A percentile compares a stretch with the other conserved stretches of the same genome.
Evolutionary conservation across 106 monocot species (phyloP).

Genomic region (Narthecium ossifragum): DNA sequence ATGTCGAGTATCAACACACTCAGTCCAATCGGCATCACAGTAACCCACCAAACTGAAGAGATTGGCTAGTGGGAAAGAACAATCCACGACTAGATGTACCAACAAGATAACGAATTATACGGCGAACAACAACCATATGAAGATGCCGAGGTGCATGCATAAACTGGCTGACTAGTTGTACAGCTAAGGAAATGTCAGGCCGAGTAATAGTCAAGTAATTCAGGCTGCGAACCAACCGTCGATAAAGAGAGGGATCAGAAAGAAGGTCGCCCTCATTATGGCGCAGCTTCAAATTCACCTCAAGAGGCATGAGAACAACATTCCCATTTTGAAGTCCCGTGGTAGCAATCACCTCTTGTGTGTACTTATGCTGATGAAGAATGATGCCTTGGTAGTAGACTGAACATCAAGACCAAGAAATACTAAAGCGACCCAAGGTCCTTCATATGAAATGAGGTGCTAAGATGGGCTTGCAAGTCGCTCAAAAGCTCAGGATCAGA

Average conservation of each 20-base stretch:
- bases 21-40: too few species aligned
- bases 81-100: too few species aligned
- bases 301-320: background rate
- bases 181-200: too few species aligned
- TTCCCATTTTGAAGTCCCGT: background rate
- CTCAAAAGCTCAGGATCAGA: too few species aligned
- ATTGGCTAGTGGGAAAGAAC: background rate
- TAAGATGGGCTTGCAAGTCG: too few species aligned
- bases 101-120: background rate
- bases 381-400: too few species aligned
- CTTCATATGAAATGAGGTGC: too few species aligned
- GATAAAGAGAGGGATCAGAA: background rate
- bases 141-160: constrained; percentile 1
- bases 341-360: background rate
- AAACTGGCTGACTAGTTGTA: background rate
- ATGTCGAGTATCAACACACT: too few species aligned
- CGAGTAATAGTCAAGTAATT: constrained; percentile 6
- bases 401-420: too few species aligned
- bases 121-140: background rate
- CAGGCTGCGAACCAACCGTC: background rate
- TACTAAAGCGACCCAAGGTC: too few species aligned
- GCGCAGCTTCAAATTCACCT: background rate
- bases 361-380: constrained; percentile 8
- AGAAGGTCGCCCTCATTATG: background rate
- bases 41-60: too few species aligned